A percentile compares a stretch with the other conserved stretches of the same genome.
These are phyloP conservation scores for Boletellus sp. DNA, from an alignment of 768 basidiomycete genomes.

Conservation along the genomic window DNA sequence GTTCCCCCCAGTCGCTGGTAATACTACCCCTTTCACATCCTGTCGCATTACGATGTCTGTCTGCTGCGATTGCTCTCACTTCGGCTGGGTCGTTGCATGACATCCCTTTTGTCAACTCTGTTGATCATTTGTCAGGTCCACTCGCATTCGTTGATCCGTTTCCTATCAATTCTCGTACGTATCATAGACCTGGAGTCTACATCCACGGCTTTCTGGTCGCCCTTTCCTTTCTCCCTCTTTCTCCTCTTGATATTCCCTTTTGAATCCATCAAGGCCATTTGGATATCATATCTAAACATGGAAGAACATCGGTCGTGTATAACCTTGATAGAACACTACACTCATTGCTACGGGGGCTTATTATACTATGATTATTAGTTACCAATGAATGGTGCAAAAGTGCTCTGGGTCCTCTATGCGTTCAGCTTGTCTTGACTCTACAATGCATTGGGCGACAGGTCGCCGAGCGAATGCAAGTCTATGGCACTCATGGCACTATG, in stretches of 20 bases:
- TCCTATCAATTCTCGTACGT: conserved; percentile 16
- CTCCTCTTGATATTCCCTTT: background rate
- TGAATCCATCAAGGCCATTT: conserved; percentile 13
- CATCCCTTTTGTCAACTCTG: background rate
- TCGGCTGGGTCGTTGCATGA: conserved; percentile 6
- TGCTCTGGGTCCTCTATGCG: background rate
- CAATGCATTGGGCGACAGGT: conserved; percentile 69
- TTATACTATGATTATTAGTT: conserved; percentile 27
- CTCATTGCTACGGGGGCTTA: conserved; percentile 32
- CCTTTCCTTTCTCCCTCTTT: conserved; percentile 11
- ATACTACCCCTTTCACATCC: background rate
- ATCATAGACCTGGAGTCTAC: conserved; percentile 6
- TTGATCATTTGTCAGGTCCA: conserved; percentile 4
- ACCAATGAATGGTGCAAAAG: background rate
- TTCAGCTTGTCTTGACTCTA: conserved; percentile 26
- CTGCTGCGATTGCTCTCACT: conserved; percentile 12
- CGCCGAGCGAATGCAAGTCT: conserved; percentile 57
- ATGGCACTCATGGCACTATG: conserved; percentile 56
- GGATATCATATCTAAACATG: conserved; percentile 28
- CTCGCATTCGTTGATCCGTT: conserved; percentile 22
- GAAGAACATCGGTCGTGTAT: conserved; percentile 37
- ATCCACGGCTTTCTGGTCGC: background rate
- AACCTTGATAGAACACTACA: conserved; percentile 34
- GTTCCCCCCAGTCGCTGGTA: background rate
- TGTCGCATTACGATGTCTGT: conserved; percentile 1